Base-by-base conservation (phyloP, 306 rosid genomes). In the Aeschynomene evenia region DNA sequence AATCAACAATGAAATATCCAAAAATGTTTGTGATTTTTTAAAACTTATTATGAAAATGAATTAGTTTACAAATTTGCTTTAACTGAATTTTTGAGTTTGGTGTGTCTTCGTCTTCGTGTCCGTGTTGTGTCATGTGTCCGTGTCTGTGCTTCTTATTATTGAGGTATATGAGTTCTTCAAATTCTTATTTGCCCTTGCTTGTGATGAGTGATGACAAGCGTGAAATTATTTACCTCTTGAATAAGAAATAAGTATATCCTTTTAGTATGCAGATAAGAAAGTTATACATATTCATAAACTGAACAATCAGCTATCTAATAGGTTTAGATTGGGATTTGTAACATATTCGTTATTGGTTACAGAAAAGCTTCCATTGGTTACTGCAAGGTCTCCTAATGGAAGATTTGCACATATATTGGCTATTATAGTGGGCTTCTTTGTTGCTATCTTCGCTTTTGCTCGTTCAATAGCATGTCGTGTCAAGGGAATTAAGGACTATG, bases 381-480 rank as follows among this genome's bases (percentile, higher is more conserved):
- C 24, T 29, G 82, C 70, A 63, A 73, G 62, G 39, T 66, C 66
- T 36, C 22, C 70, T 10, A 70, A 66, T 33, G 83, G 84, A 71
- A 68, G 79, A 8, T 48, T 13, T 65, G 71, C 81, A 42, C 66
- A 68, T 73, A 19, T 82, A 33, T 82, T 79, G 86, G 78, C 87
- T 77, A 56, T 70, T 71, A 53, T 90, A 33, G 54, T 80, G 79
- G 83, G 90, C 53, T 76, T 88, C 81, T 81, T 84, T 75, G 62
- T 88, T 58, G 76, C 89, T 68, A 77, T 89, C 20, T 12, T 78
- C 70, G 51, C 86, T 20, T 31, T 81, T 53, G 70, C 61, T 50
- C 84, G 46, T 56, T 85, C 88, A 68, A 42, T 77, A 9, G 79
- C 76, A 56, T 64, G 63, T 22, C 73, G 33, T 49, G 73, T 51